Evolutionary conservation across 1,284 basidiomycete species (phyloP), one percentile per base, ranked within the genome.

Genomic region (Mycena sp.): DNA sequence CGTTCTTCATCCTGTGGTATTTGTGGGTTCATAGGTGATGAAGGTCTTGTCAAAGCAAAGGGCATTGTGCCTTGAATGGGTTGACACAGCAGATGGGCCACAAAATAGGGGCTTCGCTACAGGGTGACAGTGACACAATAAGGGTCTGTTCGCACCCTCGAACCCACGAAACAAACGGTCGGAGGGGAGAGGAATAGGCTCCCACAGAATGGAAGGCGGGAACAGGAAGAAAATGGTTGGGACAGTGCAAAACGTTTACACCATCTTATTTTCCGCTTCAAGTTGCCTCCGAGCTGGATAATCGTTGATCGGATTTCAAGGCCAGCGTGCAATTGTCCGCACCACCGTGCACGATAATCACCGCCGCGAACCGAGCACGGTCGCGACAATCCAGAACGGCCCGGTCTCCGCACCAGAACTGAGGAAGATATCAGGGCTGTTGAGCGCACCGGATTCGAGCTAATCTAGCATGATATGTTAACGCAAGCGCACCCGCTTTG

Each of bases 41-140:
- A 64, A 5, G 62, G 65, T 32, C 65, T 63, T 17, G 64, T 66
- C 57, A 61, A 64, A 5, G 62, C 61, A 35, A 67, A 64, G 30
- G 55, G 37, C 65, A 67, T 67, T 38, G 25, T 56, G 21, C 26
- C 2, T n/a, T 17, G 23, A 7, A 44, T 14, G 14, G 14, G 32
- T 17, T 10, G 10, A 7, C 40, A 32, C 19, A 21, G 21, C 11
- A 28, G 26, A 28, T 14, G 17, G 10, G 28, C 14, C 21, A 23
- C 25, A 44, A n/a, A n/a, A 51, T 45, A 61, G 53, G 60, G 38
- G 60, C 4, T 23, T 2, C 37, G 28, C 25, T 44, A 26, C 16
- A 55, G 32, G n/a, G 46, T 21, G 53, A 43, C 37, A 49, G 29
- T 7, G 32, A 43, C 29, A 56, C 60, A 61, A 61, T 51, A 44